Percentiles rank a stretch among this genome's conserved stretches.
Evolutionary conservation across 768 basidiomycete genomes (phyloP).

Genomic region (Collybia nuda): DNA sequence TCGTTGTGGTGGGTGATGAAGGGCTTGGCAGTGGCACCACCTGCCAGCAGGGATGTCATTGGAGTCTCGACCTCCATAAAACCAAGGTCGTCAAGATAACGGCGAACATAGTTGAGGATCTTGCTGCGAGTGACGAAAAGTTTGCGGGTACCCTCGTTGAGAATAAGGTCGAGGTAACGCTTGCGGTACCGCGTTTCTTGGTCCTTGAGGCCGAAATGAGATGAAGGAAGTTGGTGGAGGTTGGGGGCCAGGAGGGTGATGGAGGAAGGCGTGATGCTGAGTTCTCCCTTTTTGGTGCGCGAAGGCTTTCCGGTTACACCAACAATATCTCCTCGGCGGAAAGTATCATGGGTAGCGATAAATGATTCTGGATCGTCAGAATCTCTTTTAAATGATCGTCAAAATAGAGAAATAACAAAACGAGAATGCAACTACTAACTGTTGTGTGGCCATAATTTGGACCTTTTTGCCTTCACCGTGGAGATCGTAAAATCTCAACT

Average conservation of each 20-base stretch:
- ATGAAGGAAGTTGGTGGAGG: conserved; percentile 91
- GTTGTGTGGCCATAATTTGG: conserved; percentile 90
- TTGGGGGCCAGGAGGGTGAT: conserved; percentile 93
- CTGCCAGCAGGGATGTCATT: conserved; percentile 94
- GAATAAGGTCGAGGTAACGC: conserved; percentile 97
- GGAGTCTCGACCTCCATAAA: conserved; percentile 99
- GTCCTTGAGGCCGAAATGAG: conserved; percentile 94
- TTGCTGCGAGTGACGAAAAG: conserved; percentile 89
- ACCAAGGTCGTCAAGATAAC: conserved; percentile 85
- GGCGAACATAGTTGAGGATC: conserved; percentile 91
- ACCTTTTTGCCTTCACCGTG: conserved; percentile 91
- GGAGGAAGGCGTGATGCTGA: conserved; percentile 80
- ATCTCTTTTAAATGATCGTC: conserved; percentile 44
- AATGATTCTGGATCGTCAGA: conserved; percentile 65
- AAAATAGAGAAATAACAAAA: background rate
- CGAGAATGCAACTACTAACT: conserved; percentile 46
- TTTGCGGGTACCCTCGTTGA: conserved; percentile 85
- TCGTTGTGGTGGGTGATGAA: conserved; percentile 99
- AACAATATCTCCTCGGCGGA: conserved; percentile 95
- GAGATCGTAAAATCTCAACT: conserved; percentile 93
- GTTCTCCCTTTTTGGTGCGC: conserved; percentile 93
- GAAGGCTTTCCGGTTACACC: conserved; percentile 88
- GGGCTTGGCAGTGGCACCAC: conserved; percentile 98
- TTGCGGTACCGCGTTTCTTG: conserved; percentile 97
- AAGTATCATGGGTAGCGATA: conserved; percentile 71